Base-by-base conservation (phyloP, 139 green algal genomes). In the Micromonas pusilla region DNA sequence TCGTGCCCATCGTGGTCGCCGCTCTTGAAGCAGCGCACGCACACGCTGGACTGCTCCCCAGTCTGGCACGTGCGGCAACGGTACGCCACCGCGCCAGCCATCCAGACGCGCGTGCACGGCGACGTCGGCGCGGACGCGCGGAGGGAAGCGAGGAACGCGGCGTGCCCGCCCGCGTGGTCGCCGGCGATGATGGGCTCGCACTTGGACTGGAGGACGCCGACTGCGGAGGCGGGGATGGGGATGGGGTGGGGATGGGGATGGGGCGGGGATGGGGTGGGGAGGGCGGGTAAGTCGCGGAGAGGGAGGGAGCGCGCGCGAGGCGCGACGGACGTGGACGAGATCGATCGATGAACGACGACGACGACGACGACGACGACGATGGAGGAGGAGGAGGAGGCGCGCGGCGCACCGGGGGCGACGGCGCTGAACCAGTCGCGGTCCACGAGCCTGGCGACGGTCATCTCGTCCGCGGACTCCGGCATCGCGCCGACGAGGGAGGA, bases 1-100 rank as follows among this genome's bases (percentile, higher is more conserved):
- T 92, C 86, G 72, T 92, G 89, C 21, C 54, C 53, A 34, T 87
- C 82, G 30, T 92, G 89, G 23, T 85, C 82, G 0, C 83, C 82
- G 72, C 73, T 80, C 38, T 80, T 77, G 73, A 92, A 92, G 80
- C 86, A 92, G 0, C 73, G 34, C 30, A 88, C 68, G 73, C 87
- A 93, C 19, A 93, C 79, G 6, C 85, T 87, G 21, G 66, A 81
- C 0, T 78, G 85, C 32, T 45, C 45, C 2, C 66, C 89, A 16
- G 86, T 39, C 63, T 89, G 85, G 73, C 88, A 91, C 0, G 86
- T 90, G 23, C 80, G 84, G 72, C 87, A 92, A 38, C 84, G 34
- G 33, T 81, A 81, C 52, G 76, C 76, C 1, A 81, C 2, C 6
- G 64, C 64, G 23, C 76, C 76, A 1, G 76, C 76, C 37, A 37